Conservation (phyloP, 192 early-diverging fungal genomes). For the Podila epicladia region DNA sequence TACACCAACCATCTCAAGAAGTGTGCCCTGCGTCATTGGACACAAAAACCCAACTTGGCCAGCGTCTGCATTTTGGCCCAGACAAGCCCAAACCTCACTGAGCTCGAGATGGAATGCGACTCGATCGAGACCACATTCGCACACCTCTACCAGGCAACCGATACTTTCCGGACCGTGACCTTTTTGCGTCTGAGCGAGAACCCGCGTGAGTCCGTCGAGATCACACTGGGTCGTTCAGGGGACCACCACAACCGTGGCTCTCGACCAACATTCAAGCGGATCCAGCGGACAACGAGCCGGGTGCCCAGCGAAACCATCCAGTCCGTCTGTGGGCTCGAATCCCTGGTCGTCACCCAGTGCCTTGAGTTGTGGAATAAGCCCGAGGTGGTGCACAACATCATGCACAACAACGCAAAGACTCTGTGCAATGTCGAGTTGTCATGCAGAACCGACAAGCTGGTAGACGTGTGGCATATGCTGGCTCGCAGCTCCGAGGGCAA, state of each 20-base stretch:
- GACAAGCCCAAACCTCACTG: neutral
- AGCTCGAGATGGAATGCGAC: conserved; percentile 7
- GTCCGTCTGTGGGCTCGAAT: conserved; percentile 6
- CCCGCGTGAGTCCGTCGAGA: neutral
- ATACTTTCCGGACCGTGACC: neutral
- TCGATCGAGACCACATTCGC: neutral
- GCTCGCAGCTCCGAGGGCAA: neutral
- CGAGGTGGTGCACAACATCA: conserved; percentile 6
- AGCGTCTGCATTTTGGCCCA: neutral
- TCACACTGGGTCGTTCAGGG: neutral
- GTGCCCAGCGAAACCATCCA: neutral
- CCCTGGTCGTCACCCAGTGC: conserved; percentile 6
- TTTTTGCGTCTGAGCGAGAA: neutral
- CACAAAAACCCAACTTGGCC: neutral
- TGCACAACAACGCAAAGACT: conserved; percentile 18
- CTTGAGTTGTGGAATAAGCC: conserved; percentile 9
- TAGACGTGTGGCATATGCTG: conserved; percentile 9
- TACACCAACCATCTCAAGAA: neutral
- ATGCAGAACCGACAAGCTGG: conserved; percentile 10
- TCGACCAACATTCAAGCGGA: neutral
- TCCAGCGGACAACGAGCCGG: conserved; percentile 10
- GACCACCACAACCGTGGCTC: neutral
- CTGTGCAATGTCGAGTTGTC: conserved; percentile 16
- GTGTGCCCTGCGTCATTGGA: neutral
- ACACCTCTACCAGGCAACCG: neutral